A percentile compares a stretch with the other conserved stretches of the same genome.
These are phyloP conservation scores for Tylopilus subfusipes DNA, from an alignment of 768 basidiomycete genomes.

Conservation along the genomic window DNA sequence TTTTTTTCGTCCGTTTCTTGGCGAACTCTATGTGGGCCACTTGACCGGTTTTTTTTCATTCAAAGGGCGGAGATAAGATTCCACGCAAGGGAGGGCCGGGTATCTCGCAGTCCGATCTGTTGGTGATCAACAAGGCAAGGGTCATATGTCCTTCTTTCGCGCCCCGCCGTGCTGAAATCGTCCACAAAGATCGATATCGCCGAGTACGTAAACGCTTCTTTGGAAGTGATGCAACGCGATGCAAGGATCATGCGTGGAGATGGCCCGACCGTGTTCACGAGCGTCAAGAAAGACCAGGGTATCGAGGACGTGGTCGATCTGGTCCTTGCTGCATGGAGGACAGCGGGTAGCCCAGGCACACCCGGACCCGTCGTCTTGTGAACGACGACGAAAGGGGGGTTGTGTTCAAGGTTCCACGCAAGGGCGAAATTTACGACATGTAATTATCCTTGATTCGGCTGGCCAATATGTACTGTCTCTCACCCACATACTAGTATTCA, in stretches of 20 bases:
- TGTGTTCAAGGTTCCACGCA: not conserved
- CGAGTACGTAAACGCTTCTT: slow-evolving; percentile 85
- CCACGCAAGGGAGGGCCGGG: slow-evolving; percentile 98
- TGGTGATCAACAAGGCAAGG: slow-evolving; percentile 90
- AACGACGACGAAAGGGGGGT: slow-evolving; percentile 7
- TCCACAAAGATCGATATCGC: slow-evolving; percentile 82
- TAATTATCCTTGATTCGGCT: not conserved
- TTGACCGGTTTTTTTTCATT: slow-evolving; percentile 4
- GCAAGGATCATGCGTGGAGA: slow-evolving; percentile 91
- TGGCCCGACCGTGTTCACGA: slow-evolving; percentile 90
- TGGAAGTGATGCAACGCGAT: slow-evolving; percentile 93
- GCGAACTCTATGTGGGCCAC: not conserved
- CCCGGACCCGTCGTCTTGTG: slow-evolving; percentile 35
- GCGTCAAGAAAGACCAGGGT: slow-evolving; percentile 73
- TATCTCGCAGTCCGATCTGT: slow-evolving; percentile 91
- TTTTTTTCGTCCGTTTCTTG: not conserved
- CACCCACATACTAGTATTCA: too few species aligned
- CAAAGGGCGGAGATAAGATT: slow-evolving; percentile 94
- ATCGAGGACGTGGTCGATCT: slow-evolving; percentile 80
- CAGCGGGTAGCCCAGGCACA: slow-evolving; percentile 70
- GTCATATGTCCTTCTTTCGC: not conserved
- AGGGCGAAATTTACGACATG: slow-evolving; percentile 1
- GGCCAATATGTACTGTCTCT: slow-evolving; percentile 9
- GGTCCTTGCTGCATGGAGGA: slow-evolving; percentile 85
- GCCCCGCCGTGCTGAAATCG: not conserved